Evolutionary conservation across 108 stramenopile species (phyloP).

Genomic region (Cafeteria roenbergensis): DNA sequence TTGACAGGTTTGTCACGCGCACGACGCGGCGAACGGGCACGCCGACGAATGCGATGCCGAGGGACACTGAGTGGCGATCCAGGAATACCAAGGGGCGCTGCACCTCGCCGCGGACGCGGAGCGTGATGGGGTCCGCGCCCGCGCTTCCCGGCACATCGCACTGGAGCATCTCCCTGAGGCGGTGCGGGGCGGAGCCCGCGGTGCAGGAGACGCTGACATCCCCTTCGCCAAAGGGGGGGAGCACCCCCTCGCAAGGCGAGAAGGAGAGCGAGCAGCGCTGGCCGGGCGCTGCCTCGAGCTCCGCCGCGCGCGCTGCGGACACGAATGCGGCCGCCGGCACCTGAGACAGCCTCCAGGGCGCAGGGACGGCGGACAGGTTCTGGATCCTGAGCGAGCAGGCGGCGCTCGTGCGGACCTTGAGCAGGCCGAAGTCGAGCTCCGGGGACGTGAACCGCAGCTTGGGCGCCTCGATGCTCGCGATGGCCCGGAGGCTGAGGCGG

Average conservation of each 20-base stretch:
- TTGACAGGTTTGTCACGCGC: neutral
- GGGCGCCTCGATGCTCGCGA: neutral
- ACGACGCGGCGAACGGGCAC: neutral
- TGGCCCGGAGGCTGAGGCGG: neutral
- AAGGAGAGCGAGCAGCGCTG: neutral
- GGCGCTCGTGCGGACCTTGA: neutral
- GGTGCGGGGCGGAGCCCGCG: too few species aligned
- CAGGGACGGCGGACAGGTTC: neutral
- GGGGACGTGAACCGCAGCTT: neutral
- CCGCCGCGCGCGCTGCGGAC: neutral
- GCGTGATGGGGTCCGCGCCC: neutral
- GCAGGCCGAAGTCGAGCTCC: neutral
- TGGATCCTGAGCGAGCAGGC: neutral
- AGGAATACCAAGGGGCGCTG: neutral
- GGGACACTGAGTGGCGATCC: neutral
- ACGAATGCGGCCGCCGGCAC: neutral
- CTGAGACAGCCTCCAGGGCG: neutral
- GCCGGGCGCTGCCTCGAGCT: neutral
- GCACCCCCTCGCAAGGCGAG: neutral
- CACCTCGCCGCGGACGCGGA: neutral
- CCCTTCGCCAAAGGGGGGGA: neutral
- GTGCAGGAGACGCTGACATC: neutral
- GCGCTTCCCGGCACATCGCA: neutral
- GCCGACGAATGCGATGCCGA: neutral
- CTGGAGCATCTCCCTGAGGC: neutral